Evolutionary conservation across 2,329 filamentous ascomycete species (phyloP).

Genomic region (Incumbomyces delicatus): DNA sequence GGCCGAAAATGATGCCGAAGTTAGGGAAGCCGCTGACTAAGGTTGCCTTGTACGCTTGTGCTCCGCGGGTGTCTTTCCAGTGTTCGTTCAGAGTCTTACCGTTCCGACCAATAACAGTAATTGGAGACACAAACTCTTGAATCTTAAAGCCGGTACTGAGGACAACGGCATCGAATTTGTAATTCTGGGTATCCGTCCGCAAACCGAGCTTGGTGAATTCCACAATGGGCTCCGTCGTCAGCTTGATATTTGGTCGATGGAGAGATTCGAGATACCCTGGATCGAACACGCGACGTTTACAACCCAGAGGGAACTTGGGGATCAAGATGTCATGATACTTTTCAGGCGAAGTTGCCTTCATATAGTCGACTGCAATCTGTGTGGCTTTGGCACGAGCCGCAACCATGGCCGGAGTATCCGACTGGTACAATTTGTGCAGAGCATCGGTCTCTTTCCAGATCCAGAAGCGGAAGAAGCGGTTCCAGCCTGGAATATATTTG

Average conservation of each 20-base stretch:
- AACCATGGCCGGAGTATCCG: conserved; percentile 1
- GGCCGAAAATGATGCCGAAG: conserved; percentile 51
- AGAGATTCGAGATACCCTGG: conserved; percentile 46
- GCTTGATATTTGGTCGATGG: conserved; percentile 42
- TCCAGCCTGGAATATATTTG: conserved; percentile 20
- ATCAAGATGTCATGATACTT: conserved; percentile 53
- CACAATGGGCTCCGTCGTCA: conserved; percentile 27
- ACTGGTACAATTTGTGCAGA: conserved; percentile 34
- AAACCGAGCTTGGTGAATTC: neutral
- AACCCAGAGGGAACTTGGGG: conserved; percentile 52
- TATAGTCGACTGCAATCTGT: conserved; percentile 22
- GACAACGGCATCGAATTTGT: conserved; percentile 25
- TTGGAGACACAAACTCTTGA: conserved; percentile 26
- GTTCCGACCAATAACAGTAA: conserved; percentile 23
- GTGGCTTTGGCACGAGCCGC: conserved; percentile 1
- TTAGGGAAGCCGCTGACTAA: conserved; percentile 53
- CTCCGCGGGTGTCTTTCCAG: conserved; percentile 24
- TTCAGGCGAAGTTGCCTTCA: conserved; percentile 42
- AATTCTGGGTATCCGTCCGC: neutral
- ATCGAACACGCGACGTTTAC: conserved; percentile 54
- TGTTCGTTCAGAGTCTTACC: conserved; percentile 23
- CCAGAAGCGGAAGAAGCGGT: neutral
- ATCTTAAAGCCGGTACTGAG: conserved; percentile 30
- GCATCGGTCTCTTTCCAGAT: conserved; percentile 24
- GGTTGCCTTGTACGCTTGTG: conserved; percentile 29